Evolutionary conservation across 768 basidiomycete species (phyloP), one percentile per base, ranked within the genome.

Genomic region (Botryobasidium botryosum): DNA sequence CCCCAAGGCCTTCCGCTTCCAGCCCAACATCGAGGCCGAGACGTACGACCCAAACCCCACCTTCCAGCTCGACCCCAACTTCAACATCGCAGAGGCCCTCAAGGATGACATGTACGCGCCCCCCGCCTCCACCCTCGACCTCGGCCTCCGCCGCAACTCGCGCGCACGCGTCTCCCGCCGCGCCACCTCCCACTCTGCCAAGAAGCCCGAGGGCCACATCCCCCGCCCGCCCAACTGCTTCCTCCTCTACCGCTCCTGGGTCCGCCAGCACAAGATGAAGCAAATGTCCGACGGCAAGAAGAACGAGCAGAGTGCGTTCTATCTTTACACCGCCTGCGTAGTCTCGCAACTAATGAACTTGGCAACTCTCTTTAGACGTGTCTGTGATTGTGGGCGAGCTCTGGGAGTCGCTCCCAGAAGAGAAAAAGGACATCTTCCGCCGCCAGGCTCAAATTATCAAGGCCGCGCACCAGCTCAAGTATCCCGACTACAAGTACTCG

Each of bases 171-270:
- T 27, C 13, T 21, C 40, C 12, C 23, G 49, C 21, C 27, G 45
- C 35, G 49, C 50, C 45, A 36, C 42, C 43, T 52, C 51, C 4
- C 56, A 57, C 46, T 49, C 55, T 7, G 52, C 55, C 26, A 57
- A 57, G 48, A 49, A 44, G 5, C 49, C 54, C 1, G 53, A 52
- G 4, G 54, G 51, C 3, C 55, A 56, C 47, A 53, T 57, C 50
- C 55, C 55, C 36, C 53, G 56, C 0, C 56, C 56, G 12, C 53
- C 52, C 10, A 57, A 57, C 48, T 55, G 56, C 33, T 57, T 57
- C 50, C 53, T 57, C 40, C 48, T 57, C 40, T 57, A 42, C 29
- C 40, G 40, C 8, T 26, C 24, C 23, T 42, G 40, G 40, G 40
- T 42, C 15, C 23, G 40, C 8, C 23, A 24, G 26, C n/a, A n/a